Evolutionary conservation across 805 yeast genomes (phyloP).

Genomic region (Blastobotrys mokoenaii): DNA sequence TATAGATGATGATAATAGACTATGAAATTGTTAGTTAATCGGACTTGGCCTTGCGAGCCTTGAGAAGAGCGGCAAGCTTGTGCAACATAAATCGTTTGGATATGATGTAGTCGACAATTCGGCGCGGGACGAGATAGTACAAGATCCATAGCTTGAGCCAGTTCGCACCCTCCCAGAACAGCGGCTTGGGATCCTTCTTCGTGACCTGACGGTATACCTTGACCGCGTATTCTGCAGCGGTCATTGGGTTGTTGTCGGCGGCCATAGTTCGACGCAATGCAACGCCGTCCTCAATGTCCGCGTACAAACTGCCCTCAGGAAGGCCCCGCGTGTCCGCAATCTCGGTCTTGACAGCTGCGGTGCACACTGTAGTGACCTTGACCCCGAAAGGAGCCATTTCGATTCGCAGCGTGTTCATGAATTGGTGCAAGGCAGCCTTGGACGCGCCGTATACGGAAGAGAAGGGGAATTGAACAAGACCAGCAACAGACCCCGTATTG

Average conservation of each 20-base stretch:
- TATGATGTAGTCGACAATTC: conserved; percentile 2
- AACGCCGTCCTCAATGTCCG: conserved; percentile 40
- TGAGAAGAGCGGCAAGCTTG: not conserved
- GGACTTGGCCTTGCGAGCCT: too few relatives aligned
- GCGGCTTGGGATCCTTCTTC: conserved; percentile 1
- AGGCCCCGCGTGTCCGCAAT: conserved; percentile 60
- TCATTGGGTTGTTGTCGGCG: conserved; percentile 47
- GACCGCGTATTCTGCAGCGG: conserved; percentile 48
- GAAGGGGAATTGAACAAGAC: conserved; percentile 60
- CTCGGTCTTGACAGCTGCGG: conserved; percentile 68
- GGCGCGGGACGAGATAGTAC: conserved; percentile 1
- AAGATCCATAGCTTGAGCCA: conserved; percentile 2
- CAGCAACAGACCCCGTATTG: conserved; percentile 68
- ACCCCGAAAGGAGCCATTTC: conserved; percentile 70
- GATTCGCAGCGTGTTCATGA: conserved; percentile 50
- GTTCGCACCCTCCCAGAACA: conserved; percentile 5
- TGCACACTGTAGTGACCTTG: conserved; percentile 55
- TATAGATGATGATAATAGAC: not conserved
- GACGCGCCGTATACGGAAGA: conserved; percentile 55
- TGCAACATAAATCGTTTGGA: conserved; percentile 3
- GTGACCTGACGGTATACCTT: conserved; percentile 27
- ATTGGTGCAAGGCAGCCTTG: conserved; percentile 71
- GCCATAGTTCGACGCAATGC: conserved; percentile 56
- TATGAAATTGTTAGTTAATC: not conserved
- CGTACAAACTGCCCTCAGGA: conserved; percentile 43